Evolutionary conservation across 305 asterid species (phyloP), one percentile per base, ranked within the genome.

Genomic region (Petunia hybrid): DNA sequence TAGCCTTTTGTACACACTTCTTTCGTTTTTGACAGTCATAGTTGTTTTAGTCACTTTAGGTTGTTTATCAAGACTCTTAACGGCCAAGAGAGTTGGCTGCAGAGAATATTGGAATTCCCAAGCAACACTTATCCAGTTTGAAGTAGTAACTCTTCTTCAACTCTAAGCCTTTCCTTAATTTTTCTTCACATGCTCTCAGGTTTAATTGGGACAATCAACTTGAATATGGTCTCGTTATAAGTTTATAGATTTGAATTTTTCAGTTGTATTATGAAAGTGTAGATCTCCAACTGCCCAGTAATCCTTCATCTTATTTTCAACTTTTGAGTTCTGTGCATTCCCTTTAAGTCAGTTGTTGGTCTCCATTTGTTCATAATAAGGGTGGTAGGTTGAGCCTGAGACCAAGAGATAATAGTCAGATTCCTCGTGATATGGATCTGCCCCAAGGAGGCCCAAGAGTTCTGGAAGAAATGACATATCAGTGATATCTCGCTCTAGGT

Each of bases 301-400:
- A 16, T 22, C 36, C 76, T 45, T 45, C 41, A 45, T 69, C 9
- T 69, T 22, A 22, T 46, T 70, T 22, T 70, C 77, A 46, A 5
- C 60, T 0, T 70, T 70, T 42, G 60, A 70, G 6, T 10, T 70
- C 16, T 70, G 22, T 41, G 31, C 0, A 10, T 12, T 66, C 39
- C 62, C 8, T 51, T 73, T 51, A 51, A 22, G 78, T 51, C 61
- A 73, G 48, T 73, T 48, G 45, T 6, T 73, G 59, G 36, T 73
- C 78, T 22, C 31, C 31, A 22, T 22, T 22, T 22, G 31, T 22
- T 22, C 31, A 22, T 22, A 22, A 22, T 22, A 22, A 22, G 31
- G 31, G 31, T 22, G 31, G 31, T 22, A 22, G 31, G 31, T 22
- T 22, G 31, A 22, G 31, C 31, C 31, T 22, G 31, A 22, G 31